Conservation (phyloP, 2,329 filamentous ascomycete genomes). For the Aspergillus sp. region DNA sequence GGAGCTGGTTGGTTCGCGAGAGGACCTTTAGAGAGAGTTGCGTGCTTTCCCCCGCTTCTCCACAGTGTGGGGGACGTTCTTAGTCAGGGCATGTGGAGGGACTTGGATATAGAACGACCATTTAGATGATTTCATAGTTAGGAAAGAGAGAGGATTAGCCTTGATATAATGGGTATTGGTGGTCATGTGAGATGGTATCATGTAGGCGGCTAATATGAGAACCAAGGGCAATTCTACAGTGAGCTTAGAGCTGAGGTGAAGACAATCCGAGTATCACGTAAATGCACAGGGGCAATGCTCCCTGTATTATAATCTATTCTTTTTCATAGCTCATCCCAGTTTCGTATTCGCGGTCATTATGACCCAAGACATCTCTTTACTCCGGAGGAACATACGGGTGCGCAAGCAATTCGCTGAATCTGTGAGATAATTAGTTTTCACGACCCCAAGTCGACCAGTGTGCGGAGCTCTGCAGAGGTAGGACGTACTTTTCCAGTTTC, state of each 20-base stretch:
- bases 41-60: neutral
- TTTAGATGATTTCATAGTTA: too few relatives aligned
- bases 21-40: neutral
- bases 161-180: too few relatives aligned
- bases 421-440: constrained; percentile 17
- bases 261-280: too few relatives aligned
- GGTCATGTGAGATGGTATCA: too few relatives aligned
- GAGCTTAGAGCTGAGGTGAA: too few relatives aligned
- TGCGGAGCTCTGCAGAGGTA: neutral
- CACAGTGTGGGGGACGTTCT: constrained; percentile 17
- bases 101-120: neutral
- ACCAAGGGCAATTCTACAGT: too few relatives aligned
- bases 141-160: too few relatives aligned
- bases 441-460: neutral
- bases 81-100: constrained; percentile 1
- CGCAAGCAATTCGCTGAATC: constrained; percentile 44
- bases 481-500: constrained; percentile 66
- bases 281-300: constrained; percentile 5
- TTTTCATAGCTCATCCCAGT: constrained; percentile 29
- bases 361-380: constrained; percentile 17
- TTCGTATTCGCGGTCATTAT: constrained; percentile 8
- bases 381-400: constrained; percentile 41
- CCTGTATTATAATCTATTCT: constrained; percentile 29
- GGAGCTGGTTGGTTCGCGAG: neutral
- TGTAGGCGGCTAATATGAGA: too few relatives aligned